These are phyloP conservation scores for Trametes sp. DNA, from an alignment of 1,284 basidiomycete genomes.

Conservation along the genomic window DNA sequence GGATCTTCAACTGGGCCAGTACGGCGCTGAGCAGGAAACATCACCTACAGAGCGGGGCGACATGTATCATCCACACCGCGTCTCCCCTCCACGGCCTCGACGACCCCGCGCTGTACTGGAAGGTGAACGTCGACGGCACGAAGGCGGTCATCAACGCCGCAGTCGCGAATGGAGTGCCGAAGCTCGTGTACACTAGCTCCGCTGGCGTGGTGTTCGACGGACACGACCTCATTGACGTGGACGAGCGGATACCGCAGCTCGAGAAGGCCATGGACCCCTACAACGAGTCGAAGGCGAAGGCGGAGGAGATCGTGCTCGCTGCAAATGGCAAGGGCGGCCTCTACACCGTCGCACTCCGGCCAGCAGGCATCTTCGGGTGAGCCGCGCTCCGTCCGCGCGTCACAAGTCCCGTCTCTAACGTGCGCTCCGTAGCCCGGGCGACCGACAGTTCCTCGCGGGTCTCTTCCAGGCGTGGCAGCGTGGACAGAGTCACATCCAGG, in stretches of 20 bases:
- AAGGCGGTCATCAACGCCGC: slow-evolving; percentile 86
- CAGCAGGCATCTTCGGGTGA: slow-evolving; percentile 97
- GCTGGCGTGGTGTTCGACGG: slow-evolving; percentile 95
- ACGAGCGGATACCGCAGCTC: slow-evolving; percentile 88
- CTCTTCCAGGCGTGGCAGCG: slow-evolving; percentile 84
- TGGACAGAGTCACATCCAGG: slow-evolving; percentile 91
- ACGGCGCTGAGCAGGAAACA: slow-evolving; percentile 10
- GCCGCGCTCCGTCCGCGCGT: slow-evolving; percentile 36
- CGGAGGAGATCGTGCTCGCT: slow-evolving; percentile 84
- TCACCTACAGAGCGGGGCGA: slow-evolving; percentile 70
- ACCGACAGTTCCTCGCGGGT: slow-evolving; percentile 87
- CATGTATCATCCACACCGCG: slow-evolving; percentile 95
- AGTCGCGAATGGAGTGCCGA: slow-evolving; percentile 73
- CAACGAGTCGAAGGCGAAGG: slow-evolving; percentile 95
- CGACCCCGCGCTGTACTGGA: slow-evolving; percentile 82
- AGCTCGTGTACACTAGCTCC: slow-evolving; percentile 95
- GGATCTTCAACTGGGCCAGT: slow-evolving; percentile 12
- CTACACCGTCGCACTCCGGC: slow-evolving; percentile 89
- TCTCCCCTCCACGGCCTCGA: slow-evolving; percentile 85
- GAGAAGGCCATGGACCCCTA: slow-evolving; percentile 88
- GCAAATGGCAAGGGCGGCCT: slow-evolving; percentile 88
- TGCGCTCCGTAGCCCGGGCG: slow-evolving; percentile 73
- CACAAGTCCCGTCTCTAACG: neutral
- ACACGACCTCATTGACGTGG: slow-evolving; percentile 82
- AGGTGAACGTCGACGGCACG: slow-evolving; percentile 96